These are phyloP conservation scores for Ogataea allantospora DNA, from an alignment of 805 yeast genomes.

Conservation along the genomic window DNA sequence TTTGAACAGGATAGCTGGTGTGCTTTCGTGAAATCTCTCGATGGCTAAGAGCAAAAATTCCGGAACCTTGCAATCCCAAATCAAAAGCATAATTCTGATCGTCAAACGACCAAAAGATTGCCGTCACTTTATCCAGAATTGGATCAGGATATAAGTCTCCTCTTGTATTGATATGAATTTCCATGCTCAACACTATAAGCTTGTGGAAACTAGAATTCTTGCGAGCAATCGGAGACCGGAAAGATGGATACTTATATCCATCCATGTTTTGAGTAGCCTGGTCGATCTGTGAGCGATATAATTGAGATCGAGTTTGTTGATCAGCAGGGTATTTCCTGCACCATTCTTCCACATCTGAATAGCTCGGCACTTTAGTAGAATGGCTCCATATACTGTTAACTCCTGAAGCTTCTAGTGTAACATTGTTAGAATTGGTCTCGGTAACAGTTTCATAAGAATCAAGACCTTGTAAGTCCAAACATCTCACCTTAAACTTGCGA, in stretches of 20 bases:
- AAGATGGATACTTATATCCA: constrained; percentile 39
- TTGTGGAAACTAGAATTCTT: constrained; percentile 40
- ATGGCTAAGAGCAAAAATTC: constrained; percentile 31
- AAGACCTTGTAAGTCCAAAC: constrained; percentile 34
- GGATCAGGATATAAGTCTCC: constrained; percentile 64
- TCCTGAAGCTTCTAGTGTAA: not conserved
- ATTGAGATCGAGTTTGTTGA: constrained; percentile 20
- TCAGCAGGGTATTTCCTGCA: constrained; percentile 15
- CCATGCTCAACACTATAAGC: constrained; percentile 61
- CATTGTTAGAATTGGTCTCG: constrained; percentile 9
- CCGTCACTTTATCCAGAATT: constrained; percentile 48
- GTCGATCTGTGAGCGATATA: constrained; percentile 49
- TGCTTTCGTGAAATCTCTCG: not conserved
- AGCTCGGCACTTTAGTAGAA: constrained; percentile 47
- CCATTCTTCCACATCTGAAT: constrained; percentile 38
- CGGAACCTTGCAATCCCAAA: constrained; percentile 36
- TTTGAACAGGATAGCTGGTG: constrained; percentile 32
- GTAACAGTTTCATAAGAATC: constrained; percentile 8
- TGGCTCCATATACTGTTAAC: constrained; percentile 44
- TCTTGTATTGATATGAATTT: constrained; percentile 63
- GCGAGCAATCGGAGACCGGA: constrained; percentile 30
- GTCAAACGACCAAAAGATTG: constrained; percentile 65
- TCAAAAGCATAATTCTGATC: constrained; percentile 39
- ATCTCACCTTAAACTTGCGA: constrained; percentile 49
- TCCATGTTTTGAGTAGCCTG: constrained; percentile 41